Conservation (phyloP, 2,329 filamentous ascomycete species). For the Apiospora saccharicola region DNA sequence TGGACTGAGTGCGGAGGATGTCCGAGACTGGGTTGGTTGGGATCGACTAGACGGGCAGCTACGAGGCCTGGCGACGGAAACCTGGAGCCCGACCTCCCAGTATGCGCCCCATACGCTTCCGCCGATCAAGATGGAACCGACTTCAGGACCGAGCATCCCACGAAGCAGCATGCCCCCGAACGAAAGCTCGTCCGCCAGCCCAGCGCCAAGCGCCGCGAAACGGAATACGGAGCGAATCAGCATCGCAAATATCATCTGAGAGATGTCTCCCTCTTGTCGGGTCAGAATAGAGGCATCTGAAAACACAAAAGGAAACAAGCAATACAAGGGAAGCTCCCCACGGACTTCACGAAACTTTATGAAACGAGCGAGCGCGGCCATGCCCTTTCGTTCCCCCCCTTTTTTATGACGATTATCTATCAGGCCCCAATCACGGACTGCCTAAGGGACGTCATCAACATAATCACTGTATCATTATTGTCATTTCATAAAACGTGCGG, state of each 20-base stretch:
- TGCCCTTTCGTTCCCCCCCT: neutral
- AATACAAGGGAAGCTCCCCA: slow-evolving; percentile 14
- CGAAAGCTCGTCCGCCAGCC: slow-evolving; percentile 36
- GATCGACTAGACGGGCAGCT: slow-evolving; percentile 72
- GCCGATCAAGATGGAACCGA: slow-evolving; percentile 44
- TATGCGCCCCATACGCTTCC: slow-evolving; percentile 40
- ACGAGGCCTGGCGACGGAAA: slow-evolving; percentile 53
- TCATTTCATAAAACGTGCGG: slow-evolving; percentile 9
- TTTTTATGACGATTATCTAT: neutral
- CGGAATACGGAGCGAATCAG: slow-evolving; percentile 53
- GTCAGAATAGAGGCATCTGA: neutral
- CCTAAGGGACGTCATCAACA: neutral
- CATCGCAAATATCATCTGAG: slow-evolving; percentile 53
- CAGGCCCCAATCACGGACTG: neutral
- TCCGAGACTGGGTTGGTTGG: slow-evolving; percentile 83
- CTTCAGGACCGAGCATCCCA: slow-evolving; percentile 32
- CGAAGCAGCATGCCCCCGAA: slow-evolving; percentile 32
- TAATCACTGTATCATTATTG: slow-evolving; percentile 22
- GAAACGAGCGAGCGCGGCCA: slow-evolving; percentile 10
- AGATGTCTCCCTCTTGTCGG: neutral
- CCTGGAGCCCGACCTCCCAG: slow-evolving; percentile 37
- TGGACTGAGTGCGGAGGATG: slow-evolving; percentile 63
- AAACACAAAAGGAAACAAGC: neutral
- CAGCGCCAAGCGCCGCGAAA: slow-evolving; percentile 42
- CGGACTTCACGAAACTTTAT: slow-evolving; percentile 7